Base-by-base conservation (phyloP, 345 rosid species). In the Aquilaria malaccensis region DNA sequence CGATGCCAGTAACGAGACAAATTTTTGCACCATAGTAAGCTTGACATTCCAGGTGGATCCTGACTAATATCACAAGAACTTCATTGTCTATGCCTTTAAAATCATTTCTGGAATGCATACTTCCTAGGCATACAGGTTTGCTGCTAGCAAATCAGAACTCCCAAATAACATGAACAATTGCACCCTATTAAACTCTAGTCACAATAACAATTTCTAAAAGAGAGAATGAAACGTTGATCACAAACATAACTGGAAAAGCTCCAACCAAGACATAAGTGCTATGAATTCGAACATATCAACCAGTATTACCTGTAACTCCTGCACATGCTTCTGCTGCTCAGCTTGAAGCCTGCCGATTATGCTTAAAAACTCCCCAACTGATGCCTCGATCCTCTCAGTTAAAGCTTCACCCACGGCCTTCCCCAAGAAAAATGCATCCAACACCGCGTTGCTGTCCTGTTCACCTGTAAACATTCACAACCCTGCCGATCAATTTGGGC, bases 401-500 rank as follows among this genome's bases (percentile, higher is more conserved):
- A 93, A 67, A 1, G 92, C 89, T 63, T 93, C 98, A 15, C 91
- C 98, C 51, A 93, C 56, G 74, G 96, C 98, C 73, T 87, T 93
- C 12, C 98, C 97, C 77, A 93, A 70, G 84, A 89, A 93, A 76
- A 93, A 93, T 0, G 97, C 98, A 78, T 93, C 97, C 65, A 93
- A 63, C 45, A 89, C 80, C 66, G 30, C 75, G 59, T 61, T 79
- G 72, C 85, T 87, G 15, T 84, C 97, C 62, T 71, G 63, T 31
- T 85, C 94, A 66, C 87, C 98, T 93, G 69, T 72, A 66, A 37
- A 9, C 43, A 37, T 9, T 5, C 43, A 37, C 43, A 37, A 3
- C 7, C 4, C 43, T 37, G 43, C 43, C 7, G 43, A 9, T 37
- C 43, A 37, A 37, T 22, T 22, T 22, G 22, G 22, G 22, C 22